Conservation (phyloP, 345 rosid species). For the Arabidopsis arenosa region DNA sequence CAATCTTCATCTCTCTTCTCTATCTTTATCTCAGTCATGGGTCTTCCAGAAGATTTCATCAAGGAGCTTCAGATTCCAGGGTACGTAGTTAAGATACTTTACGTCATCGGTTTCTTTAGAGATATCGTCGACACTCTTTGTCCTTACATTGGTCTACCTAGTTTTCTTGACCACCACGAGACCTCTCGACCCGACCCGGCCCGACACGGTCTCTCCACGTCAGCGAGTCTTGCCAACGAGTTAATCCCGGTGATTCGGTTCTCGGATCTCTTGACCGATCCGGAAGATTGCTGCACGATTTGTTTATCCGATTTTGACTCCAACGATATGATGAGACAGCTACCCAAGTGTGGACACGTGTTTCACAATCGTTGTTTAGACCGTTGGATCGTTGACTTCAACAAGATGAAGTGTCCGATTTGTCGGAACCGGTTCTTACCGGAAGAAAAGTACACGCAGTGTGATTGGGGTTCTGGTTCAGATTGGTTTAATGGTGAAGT, state of each 20-base stretch:
- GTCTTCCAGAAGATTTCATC: constrained; percentile 57
- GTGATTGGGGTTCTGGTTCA: constrained; percentile 43
- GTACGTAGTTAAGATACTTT: constrained; percentile 58
- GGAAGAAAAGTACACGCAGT: constrained; percentile 46
- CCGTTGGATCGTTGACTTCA: constrained; percentile 71
- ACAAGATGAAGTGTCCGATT: constrained; percentile 66
- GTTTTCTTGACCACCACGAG: constrained; percentile 59
- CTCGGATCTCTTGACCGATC: constrained; percentile 55
- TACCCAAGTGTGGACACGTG: constrained; percentile 63
- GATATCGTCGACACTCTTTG: constrained; percentile 52
- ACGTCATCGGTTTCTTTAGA: constrained; percentile 61
- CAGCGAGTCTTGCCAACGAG: constrained; percentile 55
- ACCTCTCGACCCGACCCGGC: constrained; percentile 33
- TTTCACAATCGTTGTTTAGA: constrained; percentile 69
- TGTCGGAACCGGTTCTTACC: constrained; percentile 66
- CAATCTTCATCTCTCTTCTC: constrained; percentile 5
- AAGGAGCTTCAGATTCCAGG: constrained; percentile 65
- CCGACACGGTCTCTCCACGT: constrained; percentile 31
- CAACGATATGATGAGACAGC: constrained; percentile 57
- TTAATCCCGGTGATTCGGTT: constrained; percentile 64
- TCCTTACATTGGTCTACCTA: constrained; percentile 58
- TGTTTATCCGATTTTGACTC: constrained; percentile 70
- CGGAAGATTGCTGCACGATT: constrained; percentile 77
- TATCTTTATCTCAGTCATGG: constrained; percentile 52
- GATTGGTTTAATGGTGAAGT: constrained; percentile 18